Conservation (phyloP, 345 rosid species). For the Salix viminalis region DNA sequence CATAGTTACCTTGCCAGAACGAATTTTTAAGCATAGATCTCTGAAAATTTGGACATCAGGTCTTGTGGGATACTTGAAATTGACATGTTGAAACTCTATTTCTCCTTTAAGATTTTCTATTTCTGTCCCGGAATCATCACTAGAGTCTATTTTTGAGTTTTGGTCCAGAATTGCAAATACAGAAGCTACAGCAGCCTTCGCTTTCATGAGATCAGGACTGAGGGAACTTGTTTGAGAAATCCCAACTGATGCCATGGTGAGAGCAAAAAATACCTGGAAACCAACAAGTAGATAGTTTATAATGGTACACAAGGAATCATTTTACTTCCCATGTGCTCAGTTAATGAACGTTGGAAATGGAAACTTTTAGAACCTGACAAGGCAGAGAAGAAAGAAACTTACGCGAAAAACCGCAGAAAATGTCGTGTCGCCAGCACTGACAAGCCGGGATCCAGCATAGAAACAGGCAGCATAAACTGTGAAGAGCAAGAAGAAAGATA, state of each 20-base stretch:
- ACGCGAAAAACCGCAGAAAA: constrained; percentile 15
- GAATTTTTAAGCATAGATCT: constrained; percentile 7
- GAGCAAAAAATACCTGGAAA: constrained; percentile 14
- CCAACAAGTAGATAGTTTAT: not conserved
- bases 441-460: constrained; percentile 16
- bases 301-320: not conserved
- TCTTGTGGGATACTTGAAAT: constrained; percentile 16
- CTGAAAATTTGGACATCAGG: constrained; percentile 19
- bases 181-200: constrained; percentile 14
- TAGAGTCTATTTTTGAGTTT: constrained; percentile 16
- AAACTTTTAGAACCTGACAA: not conserved
- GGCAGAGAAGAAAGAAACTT: not conserved
- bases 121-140: constrained; percentile 13
- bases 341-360: not conserved
- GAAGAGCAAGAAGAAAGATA: constrained; percentile 10
- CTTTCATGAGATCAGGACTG: constrained; percentile 10
- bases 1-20: constrained; percentile 17
- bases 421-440: constrained; percentile 4
- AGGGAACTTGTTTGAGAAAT: constrained; percentile 7
- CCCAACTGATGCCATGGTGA: constrained; percentile 14
- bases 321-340: not conserved
- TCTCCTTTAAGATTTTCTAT: constrained; percentile 17
- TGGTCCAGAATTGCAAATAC: constrained; percentile 16
- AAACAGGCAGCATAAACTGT: constrained; percentile 11
- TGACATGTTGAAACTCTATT: constrained; percentile 9